Conservation (phyloP, 495 filamentous ascomycete genomes). For the Bathelium albidoporum region DNA sequence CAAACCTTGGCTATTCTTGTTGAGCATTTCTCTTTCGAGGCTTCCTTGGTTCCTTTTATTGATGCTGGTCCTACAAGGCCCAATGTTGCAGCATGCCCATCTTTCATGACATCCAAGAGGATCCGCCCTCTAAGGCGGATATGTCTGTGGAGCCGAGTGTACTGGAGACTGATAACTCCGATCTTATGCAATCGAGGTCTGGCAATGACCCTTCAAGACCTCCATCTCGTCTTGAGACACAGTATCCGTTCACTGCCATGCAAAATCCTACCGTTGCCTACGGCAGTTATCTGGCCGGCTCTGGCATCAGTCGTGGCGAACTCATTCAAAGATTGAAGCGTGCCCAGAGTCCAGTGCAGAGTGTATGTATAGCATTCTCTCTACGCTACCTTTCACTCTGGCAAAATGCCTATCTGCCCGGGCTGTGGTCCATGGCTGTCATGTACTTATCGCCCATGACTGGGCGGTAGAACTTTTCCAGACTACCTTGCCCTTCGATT, state of each 20-base stretch:
- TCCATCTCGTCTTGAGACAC: not conserved
- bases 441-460: not conserved
- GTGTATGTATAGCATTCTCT: conserved; percentile 1
- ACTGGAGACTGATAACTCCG: not conserved
- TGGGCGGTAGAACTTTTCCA: not conserved
- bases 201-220: not conserved
- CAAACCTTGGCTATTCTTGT: not conserved
- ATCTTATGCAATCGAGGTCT: not conserved
- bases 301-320: conserved; percentile 44
- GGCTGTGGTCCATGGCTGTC: not conserved
- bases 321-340: conserved; percentile 79
- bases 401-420: not conserved
- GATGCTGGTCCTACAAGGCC: not conserved
- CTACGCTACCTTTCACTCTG: not conserved
- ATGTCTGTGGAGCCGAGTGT: not conserved
- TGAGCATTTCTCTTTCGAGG: not conserved
- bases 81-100: not conserved
- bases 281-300: not conserved
- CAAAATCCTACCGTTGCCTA: not conserved
- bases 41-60: not conserved
- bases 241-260: conserved; percentile 1
- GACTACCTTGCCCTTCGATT: not conserved
- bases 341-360: conserved; percentile 68
- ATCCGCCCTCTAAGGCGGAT: not conserved
- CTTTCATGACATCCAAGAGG: not conserved